Conservation (phyloP, 306 rosid genomes). For the Castanea mollissima region DNA sequence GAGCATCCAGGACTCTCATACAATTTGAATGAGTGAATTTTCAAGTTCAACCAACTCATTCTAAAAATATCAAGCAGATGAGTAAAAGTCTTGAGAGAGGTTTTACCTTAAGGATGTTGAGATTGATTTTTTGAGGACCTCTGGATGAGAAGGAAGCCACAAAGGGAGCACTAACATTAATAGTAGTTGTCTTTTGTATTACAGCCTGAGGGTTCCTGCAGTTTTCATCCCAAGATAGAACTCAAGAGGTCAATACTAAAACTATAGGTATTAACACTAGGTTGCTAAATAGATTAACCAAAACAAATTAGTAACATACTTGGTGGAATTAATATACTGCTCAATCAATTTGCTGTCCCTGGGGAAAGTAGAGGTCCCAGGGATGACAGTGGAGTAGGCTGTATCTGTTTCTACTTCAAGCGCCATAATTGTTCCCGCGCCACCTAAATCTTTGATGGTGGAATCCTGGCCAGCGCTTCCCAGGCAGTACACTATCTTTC, state of each 20-base stretch:
- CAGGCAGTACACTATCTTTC: conserved; percentile 64
- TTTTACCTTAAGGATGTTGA: conserved; percentile 65
- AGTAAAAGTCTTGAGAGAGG: no score
- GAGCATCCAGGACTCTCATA: no score
- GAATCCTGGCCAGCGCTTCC: conserved; percentile 39
- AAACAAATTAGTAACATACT: conserved; percentile 30
- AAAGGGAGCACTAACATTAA: conserved; percentile 44
- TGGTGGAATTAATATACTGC: conserved; percentile 67
- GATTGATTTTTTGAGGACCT: conserved; percentile 61
- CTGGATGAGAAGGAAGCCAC: conserved; percentile 75
- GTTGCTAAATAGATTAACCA: neutral
- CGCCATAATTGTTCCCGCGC: conserved; percentile 60
- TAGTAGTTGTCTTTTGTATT: conserved; percentile 41
- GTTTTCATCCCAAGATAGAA: conserved; percentile 1
- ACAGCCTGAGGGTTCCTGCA: conserved; percentile 62
- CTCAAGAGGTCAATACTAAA: neutral
- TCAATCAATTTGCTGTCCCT: conserved; percentile 38
- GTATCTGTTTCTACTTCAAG: conserved; percentile 24
- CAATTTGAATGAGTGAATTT: no score
- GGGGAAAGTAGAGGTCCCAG: conserved; percentile 40
- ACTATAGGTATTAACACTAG: neutral
- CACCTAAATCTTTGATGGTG: conserved; percentile 44
- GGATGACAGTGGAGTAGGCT: conserved; percentile 44
- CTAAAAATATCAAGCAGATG: no score
- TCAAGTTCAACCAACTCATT: no score